phyloP scores from a whole-genome alignment of 2,329 filamentous ascomycete genomes.

The Phialemonium atrogriseum region DNA sequence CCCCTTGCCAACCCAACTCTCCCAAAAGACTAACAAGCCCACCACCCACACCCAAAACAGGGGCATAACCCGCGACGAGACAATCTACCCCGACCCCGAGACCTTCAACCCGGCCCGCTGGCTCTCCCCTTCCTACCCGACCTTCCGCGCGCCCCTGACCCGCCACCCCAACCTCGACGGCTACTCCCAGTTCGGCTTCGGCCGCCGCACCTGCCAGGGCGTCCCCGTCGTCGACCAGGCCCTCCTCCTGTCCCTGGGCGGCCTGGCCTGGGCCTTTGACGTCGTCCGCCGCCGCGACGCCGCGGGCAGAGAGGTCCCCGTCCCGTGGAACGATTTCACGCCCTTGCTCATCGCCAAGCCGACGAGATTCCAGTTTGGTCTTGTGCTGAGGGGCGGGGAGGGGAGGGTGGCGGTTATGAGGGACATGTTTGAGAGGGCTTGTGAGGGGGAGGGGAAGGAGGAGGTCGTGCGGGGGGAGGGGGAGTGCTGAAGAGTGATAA shows the following conservation, averaged over 20 bases:
- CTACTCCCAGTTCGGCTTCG: slow-evolving; percentile 43
- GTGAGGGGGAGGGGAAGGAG: slow-evolving; percentile 24
- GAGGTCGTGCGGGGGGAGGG: slow-evolving; percentile 12
- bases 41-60: slow-evolving; percentile 12
- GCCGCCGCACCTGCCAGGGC: slow-evolving; percentile 38
- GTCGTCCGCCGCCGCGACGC: slow-evolving; percentile 20
- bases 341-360: slow-evolving; percentile 37
- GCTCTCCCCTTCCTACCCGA: slow-evolving; percentile 26
- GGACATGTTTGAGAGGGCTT: slow-evolving; percentile 22
- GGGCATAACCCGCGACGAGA: slow-evolving; percentile 36
- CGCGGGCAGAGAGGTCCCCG: slow-evolving; percentile 18
- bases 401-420: slow-evolving; percentile 16
- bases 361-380: slow-evolving; percentile 28
- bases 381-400: slow-evolving; percentile 16
- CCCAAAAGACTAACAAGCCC: neutral
- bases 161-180: slow-evolving; percentile 29
- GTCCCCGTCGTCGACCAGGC: slow-evolving; percentile 32
- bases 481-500: neutral
- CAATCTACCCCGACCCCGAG: slow-evolving; percentile 27
- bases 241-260: slow-evolving; percentile 29
- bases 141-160: slow-evolving; percentile 29
- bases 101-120: slow-evolving; percentile 31
- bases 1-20: neutral
- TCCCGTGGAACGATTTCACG: slow-evolving; percentile 36
- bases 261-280: slow-evolving; percentile 26